Evolutionary conservation across 169 alveolate genomes (phyloP), one percentile per base, ranked within the genome.

Genomic region (Plasmodium adleri): DNA sequence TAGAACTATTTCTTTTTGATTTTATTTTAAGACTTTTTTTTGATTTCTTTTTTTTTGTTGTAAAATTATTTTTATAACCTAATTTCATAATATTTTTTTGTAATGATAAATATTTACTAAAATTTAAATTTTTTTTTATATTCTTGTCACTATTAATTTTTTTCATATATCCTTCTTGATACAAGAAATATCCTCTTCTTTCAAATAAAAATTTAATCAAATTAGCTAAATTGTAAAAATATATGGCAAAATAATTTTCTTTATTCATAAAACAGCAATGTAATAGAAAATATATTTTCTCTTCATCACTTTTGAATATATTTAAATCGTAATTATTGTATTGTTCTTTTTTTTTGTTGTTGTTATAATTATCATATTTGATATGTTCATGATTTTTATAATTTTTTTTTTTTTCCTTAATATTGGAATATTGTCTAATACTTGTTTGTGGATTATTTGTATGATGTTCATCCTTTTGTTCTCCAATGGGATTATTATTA

Each of bases 71-170:
- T 62, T 68, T 60, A 63, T 83, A 83, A 17, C 91, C 83, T 72
- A 83, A 67, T 83, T 83, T 83, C 73, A 83, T 83, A 67, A 83
- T 83, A 56, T 83, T 83, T 28, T 83, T 83, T 58, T 83, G 91
- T 13, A 83, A 73, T 9, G 85, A 83, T 68, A 83, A 72, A 49
- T 83, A 83, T 47, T 68, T 83, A 32, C 85, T 68, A 62, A 83
- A 68, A 83, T 83, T 67, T 15, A 72, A 68, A 26, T 68, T 67
- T 68, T 83, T 83, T 17, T 83, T 22, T 26, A 52, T 59, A 67
- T 47, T 68, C 54, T 83, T 68, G 7, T 52, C 74, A 49, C 17
- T 67, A 17, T 39, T 54, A 12, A 17, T 68, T 58, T 54, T 83
- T 62, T 83, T 56, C 12, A 17, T 17, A 10, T 76, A 17, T 9